phyloP scores from a whole-genome alignment of 495 filamentous ascomycete genomes.

The Hypomontagnella monticulosa region DNA sequence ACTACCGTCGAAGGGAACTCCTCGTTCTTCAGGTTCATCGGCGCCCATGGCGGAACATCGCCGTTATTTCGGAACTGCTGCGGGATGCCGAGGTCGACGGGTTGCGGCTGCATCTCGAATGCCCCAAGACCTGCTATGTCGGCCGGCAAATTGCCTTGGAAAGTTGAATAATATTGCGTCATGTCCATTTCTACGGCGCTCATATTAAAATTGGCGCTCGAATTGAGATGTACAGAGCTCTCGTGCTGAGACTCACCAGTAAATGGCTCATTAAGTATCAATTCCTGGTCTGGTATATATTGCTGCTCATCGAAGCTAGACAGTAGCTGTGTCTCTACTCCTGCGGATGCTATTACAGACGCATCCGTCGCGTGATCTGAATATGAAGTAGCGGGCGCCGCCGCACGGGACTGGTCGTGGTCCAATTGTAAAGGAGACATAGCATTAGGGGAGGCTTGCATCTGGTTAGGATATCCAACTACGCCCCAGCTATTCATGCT shows the following conservation, averaged over 20 bases:
- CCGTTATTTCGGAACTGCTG: constrained; percentile 43
- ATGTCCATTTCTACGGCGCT: constrained; percentile 29
- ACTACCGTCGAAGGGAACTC: constrained; percentile 47
- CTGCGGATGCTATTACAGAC: constrained; percentile 25
- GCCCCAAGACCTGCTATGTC: constrained; percentile 34
- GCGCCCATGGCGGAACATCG: constrained; percentile 53
- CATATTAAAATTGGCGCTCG: constrained; percentile 12
- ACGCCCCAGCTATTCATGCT: constrained; percentile 56
- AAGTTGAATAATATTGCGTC: constrained; percentile 36
- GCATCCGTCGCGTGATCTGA: constrained; percentile 34
- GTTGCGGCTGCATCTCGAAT: constrained; percentile 25
- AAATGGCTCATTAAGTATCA: constrained; percentile 36
- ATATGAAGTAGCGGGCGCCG: constrained; percentile 37
- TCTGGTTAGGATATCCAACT: constrained; percentile 45
- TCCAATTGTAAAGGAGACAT: constrained; percentile 42
- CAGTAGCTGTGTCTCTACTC: constrained; percentile 38
- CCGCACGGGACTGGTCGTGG: constrained; percentile 21
- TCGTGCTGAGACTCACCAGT: constrained; percentile 32
- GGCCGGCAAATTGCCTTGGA: constrained; percentile 30
- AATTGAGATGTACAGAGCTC: constrained; percentile 4
- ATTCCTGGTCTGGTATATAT: constrained; percentile 32
- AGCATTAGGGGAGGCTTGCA: constrained; percentile 37
- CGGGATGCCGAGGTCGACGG: constrained; percentile 47
- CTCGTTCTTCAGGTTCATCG: constrained; percentile 45
- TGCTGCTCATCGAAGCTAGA: constrained; percentile 41